phyloP scores from a whole-genome alignment of 1,139 yeast species.

The Taiozyma sp. region DNA sequence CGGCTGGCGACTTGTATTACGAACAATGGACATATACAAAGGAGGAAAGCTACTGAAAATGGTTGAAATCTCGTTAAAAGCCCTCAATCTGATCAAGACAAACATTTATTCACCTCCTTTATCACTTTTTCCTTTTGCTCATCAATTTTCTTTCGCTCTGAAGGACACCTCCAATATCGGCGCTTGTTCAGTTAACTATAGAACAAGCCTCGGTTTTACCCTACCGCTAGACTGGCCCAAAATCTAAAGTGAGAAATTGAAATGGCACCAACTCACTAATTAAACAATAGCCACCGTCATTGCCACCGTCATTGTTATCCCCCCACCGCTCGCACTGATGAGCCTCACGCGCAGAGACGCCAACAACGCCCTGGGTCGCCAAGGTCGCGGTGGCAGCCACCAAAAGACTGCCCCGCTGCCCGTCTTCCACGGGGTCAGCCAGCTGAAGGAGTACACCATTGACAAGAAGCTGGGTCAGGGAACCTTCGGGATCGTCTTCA shows the following conservation, averaged over 20 bases:
- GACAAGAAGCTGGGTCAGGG: constrained; percentile 84
- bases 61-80: too few relatives aligned
- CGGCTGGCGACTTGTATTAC: too few relatives aligned
- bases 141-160: too few relatives aligned
- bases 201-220: too few relatives aligned
- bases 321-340: neutral
- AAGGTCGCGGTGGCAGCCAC: neutral
- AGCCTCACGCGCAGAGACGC: neutral
- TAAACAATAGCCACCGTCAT: neutral
- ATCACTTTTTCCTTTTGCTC: too few relatives aligned
- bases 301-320: neutral
- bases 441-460: constrained; percentile 42
- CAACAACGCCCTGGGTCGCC: neutral
- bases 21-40: too few relatives aligned
- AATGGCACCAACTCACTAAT: neutral
- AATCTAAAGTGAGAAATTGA: neutral
- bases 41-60: too few relatives aligned
- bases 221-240: too few relatives aligned
- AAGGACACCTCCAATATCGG: too few relatives aligned
- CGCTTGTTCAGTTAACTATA: too few relatives aligned
- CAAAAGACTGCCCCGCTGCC: neutral
- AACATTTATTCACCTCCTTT: too few relatives aligned
- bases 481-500: constrained; percentile 83
- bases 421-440: constrained; percentile 8
- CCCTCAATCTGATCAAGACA: too few relatives aligned